Conservation (phyloP, 192 early-diverging fungal species). For the Cetraspora pellucida region DNA sequence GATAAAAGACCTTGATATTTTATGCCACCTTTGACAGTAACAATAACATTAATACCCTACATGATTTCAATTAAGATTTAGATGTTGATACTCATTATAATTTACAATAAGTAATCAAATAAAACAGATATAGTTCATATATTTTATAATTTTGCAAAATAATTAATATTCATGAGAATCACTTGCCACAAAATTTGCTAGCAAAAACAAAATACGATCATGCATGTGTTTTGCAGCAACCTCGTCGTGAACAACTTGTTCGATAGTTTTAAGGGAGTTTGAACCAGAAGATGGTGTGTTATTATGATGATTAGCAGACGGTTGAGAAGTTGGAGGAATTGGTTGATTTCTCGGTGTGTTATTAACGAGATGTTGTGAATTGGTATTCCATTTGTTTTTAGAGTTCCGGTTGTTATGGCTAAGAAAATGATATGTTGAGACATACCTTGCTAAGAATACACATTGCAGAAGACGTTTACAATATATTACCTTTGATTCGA, state of each 20-base stretch:
- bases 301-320: constrained; percentile 20
- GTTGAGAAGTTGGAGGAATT: neutral
- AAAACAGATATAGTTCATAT: neutral
- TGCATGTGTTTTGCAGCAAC: constrained; percentile 53
- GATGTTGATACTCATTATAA: neutral
- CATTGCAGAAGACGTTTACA: too few species aligned
- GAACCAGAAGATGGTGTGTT: neutral
- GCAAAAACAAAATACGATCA: constrained; percentile 64
- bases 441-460: too few species aligned
- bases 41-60: constrained; percentile 69
- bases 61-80: neutral
- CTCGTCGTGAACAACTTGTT: constrained; percentile 40
- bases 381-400: constrained; percentile 8
- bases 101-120: neutral
- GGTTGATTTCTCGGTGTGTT: constrained; percentile 13
- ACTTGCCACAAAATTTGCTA: constrained; percentile 70
- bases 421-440: neutral
- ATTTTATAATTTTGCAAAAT: neutral
- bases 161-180: neutral
- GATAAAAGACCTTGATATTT: constrained; percentile 74
- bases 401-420: constrained; percentile 29
- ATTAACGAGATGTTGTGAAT: constrained; percentile 25
- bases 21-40: constrained; percentile 58
- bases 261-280: constrained; percentile 27
- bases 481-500: too few species aligned